Percentiles rank a stretch among this genome's conserved stretches.
phyloP scores from a whole-genome alignment of 164 flowering plant genomes.

The Euptelea pleiosperma region DNA sequence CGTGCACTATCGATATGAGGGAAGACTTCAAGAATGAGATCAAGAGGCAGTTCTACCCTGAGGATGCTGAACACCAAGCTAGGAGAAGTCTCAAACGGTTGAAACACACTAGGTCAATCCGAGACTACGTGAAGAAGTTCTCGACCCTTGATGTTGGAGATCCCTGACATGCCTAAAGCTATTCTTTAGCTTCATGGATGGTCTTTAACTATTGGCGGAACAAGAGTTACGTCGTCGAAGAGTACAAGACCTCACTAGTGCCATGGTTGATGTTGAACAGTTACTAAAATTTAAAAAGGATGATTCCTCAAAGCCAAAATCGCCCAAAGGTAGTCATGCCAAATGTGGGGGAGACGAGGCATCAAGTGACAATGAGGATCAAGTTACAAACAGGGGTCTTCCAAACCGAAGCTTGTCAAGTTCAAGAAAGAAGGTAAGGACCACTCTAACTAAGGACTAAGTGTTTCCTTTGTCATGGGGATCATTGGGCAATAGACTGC shows the following conservation, averaged over 20 bases:
- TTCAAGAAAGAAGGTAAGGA: too few relatives aligned
- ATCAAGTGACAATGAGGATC: neutral
- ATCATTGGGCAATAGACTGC: neutral
- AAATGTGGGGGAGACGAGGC: too few relatives aligned
- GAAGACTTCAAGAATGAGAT: too few relatives aligned
- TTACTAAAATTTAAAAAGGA: neutral
- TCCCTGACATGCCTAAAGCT: neutral
- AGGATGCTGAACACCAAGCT: neutral
- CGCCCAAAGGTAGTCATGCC: too few relatives aligned
- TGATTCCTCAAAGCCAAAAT: neutral
- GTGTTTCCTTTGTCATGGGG: neutral
- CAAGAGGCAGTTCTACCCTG: too few relatives aligned
- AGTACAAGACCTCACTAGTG: neutral
- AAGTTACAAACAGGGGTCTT: neutral
- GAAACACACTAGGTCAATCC: neutral
- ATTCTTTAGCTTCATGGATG: neutral
- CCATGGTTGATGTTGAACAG: neutral
- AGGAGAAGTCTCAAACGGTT: neutral
- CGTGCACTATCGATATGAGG: too few relatives aligned
- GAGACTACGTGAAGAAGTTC: slow-evolving; percentile 7
- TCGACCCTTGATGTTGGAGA: neutral
- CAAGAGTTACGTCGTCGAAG: neutral
- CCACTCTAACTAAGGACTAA: too few relatives aligned
- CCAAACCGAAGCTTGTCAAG: neutral
- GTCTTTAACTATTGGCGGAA: neutral